phyloP scores from a whole-genome alignment of 225 moss, liverwort and hornwort species.

The Anthoceros angustus region DNA sequence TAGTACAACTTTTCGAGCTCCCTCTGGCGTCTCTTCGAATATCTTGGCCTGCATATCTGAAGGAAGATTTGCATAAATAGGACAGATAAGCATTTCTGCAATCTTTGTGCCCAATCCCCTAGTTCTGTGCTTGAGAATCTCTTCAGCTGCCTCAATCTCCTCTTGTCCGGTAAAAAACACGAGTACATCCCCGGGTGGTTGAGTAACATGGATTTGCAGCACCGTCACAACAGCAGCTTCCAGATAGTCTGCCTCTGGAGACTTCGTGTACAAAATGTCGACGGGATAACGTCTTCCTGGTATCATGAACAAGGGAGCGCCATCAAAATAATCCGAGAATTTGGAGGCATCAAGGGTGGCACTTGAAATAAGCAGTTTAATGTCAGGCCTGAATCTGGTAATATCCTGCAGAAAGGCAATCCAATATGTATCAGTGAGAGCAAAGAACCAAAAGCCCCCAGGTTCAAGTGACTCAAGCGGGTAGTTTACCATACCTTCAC shows the following conservation, averaged over 20 bases:
- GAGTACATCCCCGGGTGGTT: slow-evolving; percentile 63
- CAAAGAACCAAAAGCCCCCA: background rate
- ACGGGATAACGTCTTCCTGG: slow-evolving; percentile 87
- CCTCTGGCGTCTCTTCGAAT: slow-evolving; percentile 83
- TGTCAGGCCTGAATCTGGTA: slow-evolving; percentile 80
- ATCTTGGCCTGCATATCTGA: slow-evolving; percentile 96
- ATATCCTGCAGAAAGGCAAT: slow-evolving; percentile 40
- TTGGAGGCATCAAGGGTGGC: slow-evolving; percentile 87
- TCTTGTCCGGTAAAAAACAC: slow-evolving; percentile 88
- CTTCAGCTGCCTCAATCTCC: slow-evolving; percentile 91
- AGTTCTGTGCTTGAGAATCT: slow-evolving; percentile 83
- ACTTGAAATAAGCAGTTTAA: slow-evolving; percentile 89
- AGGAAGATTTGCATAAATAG: slow-evolving; percentile 87
- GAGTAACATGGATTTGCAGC: slow-evolving; percentile 75
- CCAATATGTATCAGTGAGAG: background rate
- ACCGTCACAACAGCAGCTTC: slow-evolving; percentile 75
- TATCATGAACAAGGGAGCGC: slow-evolving; percentile 86
- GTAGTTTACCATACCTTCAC: slow-evolving; percentile 38
- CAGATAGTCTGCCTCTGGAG: slow-evolving; percentile 91
- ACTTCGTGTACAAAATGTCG: slow-evolving; percentile 73
- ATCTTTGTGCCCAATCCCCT: slow-evolving; percentile 71
- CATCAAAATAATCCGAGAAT: slow-evolving; percentile 78
- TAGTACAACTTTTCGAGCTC: slow-evolving; percentile 56
- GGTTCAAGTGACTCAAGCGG: background rate
- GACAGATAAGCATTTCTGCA: slow-evolving; percentile 91